Base-by-base conservation (phyloP, 2,329 filamentous ascomycete genomes). In the Ascochyta fabae region DNA sequence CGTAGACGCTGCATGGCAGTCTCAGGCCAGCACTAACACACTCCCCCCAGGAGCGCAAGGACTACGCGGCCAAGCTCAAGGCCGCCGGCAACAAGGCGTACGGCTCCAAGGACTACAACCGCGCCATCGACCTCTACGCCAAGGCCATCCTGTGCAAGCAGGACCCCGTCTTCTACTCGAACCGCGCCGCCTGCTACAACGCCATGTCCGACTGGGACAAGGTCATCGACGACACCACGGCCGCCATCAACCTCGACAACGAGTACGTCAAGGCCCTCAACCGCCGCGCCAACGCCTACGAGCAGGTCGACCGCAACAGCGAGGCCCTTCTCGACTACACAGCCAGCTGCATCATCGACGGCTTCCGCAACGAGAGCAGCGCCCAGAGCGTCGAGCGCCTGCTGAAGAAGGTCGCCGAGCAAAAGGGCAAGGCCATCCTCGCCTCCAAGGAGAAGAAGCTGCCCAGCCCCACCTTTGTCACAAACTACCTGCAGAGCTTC, bases 401-500 rank as follows among this genome's bases (percentile, higher is more conserved):
- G 61, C 84, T 99, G 61, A 98, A 98, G 84, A 96, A 96, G 81
- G 94, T 98, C 45, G 95, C 95, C 42, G 94, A 98, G 79, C 84
- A 90, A 65, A 97, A 97, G 82, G 94, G 91, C 62, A 92, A 94
- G 80, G 88, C 87, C 62, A 96, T 99, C 72, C 83, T 99, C 51
- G 86, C 84, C 69, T 84, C 84, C 57, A 94, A 93, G 77, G 84
- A 85, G 68, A 90, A 92, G 80, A 94, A 91, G 80, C 85, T 99
- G 46, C 95, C 95, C 19, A 97, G 93, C 78, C 90, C 95, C 27
- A 97, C 93, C 12, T 99, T 98, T 68, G 93, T 99, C 65, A 92
- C 92, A 73, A 99, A 99, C 83, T 99, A 99, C 78, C 88, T 99
- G 29, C 94, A 98, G 80, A 98, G 94, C 81, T 99, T 99, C 89